Base-by-base conservation (phyloP, 2,329 filamentous ascomycete genomes). In the Pseudocercospora eumusae region DNA sequence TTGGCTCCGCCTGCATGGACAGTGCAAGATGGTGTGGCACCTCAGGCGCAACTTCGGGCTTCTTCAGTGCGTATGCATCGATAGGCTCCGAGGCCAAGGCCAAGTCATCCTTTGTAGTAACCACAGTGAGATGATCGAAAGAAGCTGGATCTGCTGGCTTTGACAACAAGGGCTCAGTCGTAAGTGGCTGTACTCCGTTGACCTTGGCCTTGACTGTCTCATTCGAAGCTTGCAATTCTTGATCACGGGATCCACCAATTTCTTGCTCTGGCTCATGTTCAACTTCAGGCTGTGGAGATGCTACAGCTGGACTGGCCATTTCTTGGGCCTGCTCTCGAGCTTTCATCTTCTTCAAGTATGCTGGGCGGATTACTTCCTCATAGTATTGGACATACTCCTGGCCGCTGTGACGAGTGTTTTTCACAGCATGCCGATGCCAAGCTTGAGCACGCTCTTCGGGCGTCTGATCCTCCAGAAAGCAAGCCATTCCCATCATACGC, bases 311-410 rank as follows among this genome's bases (percentile, higher is more conserved):
- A 11, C 2, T 13, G 4, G 36, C 15, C 21, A 7, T 13, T 44
- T 53, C 28, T 21, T 42, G 42, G 21, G 33, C 42, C 52, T 31
- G 55, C 56, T 55, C 31, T 53, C 36, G 59, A 25, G 54, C 56
- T 23, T 54, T 54, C 52, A 56, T 55, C 53, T 62, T 62, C 60
- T 62, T 31, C 13, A 64, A 47, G 36, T 64, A 70, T 1, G 49
- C 59, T 5, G 67, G 70, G 15, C 65, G 60, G 42, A 71, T 62
- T 6, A 31, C 25, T 15, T 67, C 60, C 21, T 70, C 64, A 42
- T 69, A 73, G 62, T 70, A 71, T 28, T 54, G 21, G 20, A 60
- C 28, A 62, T 67, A 73, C 40, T 69, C 59, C 4, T 58, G 31
- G 2, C 67, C 58, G 21, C 59, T 62, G 45, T 69, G 67, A n/a